phyloP scores from a whole-genome alignment of 768 basidiomycete genomes.

The Clavulina sp. region DNA sequence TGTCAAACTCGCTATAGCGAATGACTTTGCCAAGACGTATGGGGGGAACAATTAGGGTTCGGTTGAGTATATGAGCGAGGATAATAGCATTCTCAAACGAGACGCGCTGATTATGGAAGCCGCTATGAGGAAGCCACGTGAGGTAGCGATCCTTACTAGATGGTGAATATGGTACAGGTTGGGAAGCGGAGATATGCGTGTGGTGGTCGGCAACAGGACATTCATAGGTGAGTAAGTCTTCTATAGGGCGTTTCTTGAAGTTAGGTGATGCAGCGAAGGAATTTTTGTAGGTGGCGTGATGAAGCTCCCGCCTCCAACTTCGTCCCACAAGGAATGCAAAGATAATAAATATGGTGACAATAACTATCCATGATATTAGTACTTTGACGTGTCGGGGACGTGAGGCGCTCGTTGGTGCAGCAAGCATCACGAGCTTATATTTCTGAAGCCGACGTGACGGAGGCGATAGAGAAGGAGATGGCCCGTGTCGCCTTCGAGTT shows the following conservation, averaged over 20 bases:
- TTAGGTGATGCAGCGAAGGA: not conserved
- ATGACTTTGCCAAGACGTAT: conserved; percentile 49
- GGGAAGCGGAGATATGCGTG: not conserved
- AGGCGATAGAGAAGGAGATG: no score
- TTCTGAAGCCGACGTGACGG: no score
- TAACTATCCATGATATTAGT: no score
- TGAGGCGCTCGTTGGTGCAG: no score
- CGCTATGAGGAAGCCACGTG: conserved; percentile 67
- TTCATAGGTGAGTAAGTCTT: no score
- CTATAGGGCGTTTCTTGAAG: not conserved
- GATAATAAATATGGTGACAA: not conserved
- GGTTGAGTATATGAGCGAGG: conserved; percentile 50
- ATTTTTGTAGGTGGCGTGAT: not conserved
- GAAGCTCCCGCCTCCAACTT: not conserved
- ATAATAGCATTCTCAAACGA: conserved; percentile 70
- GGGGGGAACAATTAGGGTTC: conserved; percentile 66
- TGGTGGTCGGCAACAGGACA: not conserved
- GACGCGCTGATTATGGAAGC: conserved; percentile 76
- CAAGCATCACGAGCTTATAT: no score
- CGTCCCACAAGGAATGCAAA: not conserved
- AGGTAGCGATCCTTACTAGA: conserved; percentile 44
- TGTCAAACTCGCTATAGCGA: conserved; percentile 38
- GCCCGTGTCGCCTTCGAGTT: no score
- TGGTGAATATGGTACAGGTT: conserved; percentile 29
- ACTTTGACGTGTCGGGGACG: no score